Percentiles rank a stretch among this genome's conserved stretches.
phyloP scores from a whole-genome alignment of 116 monocot species.

The Cymodocea nodosa region DNA sequence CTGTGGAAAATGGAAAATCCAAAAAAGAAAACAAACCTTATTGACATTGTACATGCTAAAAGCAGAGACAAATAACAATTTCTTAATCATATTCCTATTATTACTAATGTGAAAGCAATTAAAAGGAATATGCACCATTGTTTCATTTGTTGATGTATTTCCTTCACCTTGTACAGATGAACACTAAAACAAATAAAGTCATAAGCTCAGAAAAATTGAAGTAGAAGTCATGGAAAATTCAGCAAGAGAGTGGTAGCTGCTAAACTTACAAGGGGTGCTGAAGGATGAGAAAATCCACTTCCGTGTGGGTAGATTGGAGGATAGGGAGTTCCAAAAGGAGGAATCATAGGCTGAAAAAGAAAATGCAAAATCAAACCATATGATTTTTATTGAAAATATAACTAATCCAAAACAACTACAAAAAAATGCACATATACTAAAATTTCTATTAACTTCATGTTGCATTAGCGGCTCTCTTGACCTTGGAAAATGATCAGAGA shows the following conservation, averaged over 20 bases:
- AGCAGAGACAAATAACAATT: background rate
- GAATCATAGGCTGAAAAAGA: slow-evolving; percentile 28
- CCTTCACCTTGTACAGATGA: slow-evolving; percentile 10
- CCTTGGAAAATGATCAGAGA: background rate
- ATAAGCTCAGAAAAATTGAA: background rate
- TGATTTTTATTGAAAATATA: no score
- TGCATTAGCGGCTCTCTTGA: background rate
- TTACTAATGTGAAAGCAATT: background rate
- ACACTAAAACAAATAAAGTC: slow-evolving; percentile 6
- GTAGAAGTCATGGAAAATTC: background rate
- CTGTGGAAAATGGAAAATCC: slow-evolving; percentile 10
- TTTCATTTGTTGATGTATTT: slow-evolving; percentile 7
- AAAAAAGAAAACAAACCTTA: background rate
- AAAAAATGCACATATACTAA: no score
- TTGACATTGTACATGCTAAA: background rate
- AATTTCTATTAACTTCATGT: background rate
- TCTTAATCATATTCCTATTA: no score
- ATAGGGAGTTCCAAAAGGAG: slow-evolving; percentile 49
- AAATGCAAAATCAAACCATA: background rate
- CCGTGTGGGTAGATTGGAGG: slow-evolving; percentile 40
- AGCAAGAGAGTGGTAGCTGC: background rate
- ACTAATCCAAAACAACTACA: no score
- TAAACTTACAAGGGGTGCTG: slow-evolving; percentile 30
- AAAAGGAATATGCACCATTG: slow-evolving; percentile 8
- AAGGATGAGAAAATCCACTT: slow-evolving; percentile 38